A percentile compares a stretch with the other conserved stretches of the same genome.
Evolutionary conservation across 1,284 basidiomycete species (phyloP).

Genomic region (Pseudomicrostroma phylloplanum): DNA sequence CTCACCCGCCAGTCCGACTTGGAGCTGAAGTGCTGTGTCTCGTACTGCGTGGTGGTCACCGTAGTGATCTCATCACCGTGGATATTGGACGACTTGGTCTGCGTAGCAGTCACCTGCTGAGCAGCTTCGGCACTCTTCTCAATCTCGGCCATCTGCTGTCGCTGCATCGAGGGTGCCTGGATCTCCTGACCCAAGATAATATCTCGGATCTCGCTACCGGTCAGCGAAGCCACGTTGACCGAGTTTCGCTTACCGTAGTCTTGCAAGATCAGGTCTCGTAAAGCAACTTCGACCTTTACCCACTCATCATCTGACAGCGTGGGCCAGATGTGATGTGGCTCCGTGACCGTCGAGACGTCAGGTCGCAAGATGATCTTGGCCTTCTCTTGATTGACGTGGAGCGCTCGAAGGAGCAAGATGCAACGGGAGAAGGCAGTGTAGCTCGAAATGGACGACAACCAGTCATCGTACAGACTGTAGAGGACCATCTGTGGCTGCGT

Average conservation of each 20-base stretch:
- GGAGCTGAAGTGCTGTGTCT: constrained; percentile 92
- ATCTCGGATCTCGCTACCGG: constrained; percentile 76
- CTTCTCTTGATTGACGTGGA: constrained; percentile 99
- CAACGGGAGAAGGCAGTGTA: constrained; percentile 98
- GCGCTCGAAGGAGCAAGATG: constrained; percentile 85
- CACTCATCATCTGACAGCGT: constrained; percentile 90
- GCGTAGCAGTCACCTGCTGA: constrained; percentile 88
- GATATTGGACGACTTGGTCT: constrained; percentile 95
- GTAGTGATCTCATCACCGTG: constrained; percentile 95
- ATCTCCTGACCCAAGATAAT: constrained; percentile 69
- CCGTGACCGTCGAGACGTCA: constrained; percentile 69
- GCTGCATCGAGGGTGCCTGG: constrained; percentile 71
- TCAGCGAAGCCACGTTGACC: constrained; percentile 95
- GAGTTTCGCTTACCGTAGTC: constrained; percentile 96
- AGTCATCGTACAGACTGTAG: constrained; percentile 97
- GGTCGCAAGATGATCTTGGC: constrained; percentile 64
- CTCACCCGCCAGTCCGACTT: constrained; percentile 99
- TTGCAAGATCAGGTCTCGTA: constrained; percentile 59
- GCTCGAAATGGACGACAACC: constrained; percentile 96
- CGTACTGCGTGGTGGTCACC: constrained; percentile 95
- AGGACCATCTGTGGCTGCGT: constrained; percentile 99
- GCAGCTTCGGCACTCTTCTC: constrained; percentile 89
- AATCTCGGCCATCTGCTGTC: constrained; percentile 98
- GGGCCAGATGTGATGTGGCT: constrained; percentile 97
- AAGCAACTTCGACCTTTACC: constrained; percentile 98